phyloP scores from a whole-genome alignment of 176 grass and related monocot species.

The Aegilops longissima region DNA sequence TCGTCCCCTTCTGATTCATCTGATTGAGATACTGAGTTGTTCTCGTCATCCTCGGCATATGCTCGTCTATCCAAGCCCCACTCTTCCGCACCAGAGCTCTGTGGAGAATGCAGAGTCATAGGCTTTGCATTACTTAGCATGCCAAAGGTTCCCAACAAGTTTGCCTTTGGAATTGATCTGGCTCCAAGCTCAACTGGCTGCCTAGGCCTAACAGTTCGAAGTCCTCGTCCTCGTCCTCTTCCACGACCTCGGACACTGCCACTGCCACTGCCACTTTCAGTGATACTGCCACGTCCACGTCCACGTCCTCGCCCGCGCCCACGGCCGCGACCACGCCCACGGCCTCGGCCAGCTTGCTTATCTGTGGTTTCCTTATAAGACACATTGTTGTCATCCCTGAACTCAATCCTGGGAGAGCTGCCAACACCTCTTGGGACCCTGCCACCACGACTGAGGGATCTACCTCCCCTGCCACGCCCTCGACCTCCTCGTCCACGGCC shows the following conservation, averaged over 20 bases:
- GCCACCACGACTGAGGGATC: conserved; percentile 67
- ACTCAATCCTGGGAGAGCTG: conserved; percentile 38
- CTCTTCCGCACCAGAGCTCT: conserved; percentile 76
- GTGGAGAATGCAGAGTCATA: conserved; percentile 41
- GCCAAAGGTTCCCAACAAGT: conserved; percentile 78
- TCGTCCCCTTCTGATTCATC: conserved; percentile 49
- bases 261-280: conserved; percentile 53
- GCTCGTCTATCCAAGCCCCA: conserved; percentile 67
- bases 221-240: conserved; percentile 69
- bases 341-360: conserved; percentile 57
- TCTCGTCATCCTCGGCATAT: conserved; percentile 53
- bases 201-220: conserved; percentile 66
- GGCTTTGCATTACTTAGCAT: conserved; percentile 58
- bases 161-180: conserved; percentile 55
- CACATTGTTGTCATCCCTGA: conserved; percentile 38
- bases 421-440: conserved; percentile 56
- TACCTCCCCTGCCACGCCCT: conserved; percentile 55
- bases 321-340: conserved; percentile 48
- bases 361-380: conserved; percentile 41
- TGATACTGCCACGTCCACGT: conserved; percentile 44
- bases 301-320: conserved; percentile 56
- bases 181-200: conserved; percentile 55
- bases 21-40: conserved; percentile 42
- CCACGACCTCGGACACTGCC: conserved; percentile 56
- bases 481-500: conserved; percentile 74